A percentile compares a stretch with the other conserved stretches of the same genome.
Conservation (phyloP, 257 asterid genomes). For the Jasminum sambac region DNA sequence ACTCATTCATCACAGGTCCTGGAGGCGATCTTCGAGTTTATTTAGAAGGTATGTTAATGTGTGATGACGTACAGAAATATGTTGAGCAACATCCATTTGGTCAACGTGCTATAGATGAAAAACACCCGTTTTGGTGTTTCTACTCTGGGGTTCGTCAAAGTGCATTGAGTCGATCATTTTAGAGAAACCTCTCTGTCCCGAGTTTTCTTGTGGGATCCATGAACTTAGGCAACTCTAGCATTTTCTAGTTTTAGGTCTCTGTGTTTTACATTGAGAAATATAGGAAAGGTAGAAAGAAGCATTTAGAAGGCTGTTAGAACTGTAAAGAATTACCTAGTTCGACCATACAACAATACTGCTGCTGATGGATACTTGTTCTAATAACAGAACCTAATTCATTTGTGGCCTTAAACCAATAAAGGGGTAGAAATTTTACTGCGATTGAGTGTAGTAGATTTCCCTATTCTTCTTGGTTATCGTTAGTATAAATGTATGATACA, state of each 20-base stretch:
- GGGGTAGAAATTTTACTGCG: too few species aligned
- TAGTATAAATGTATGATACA: too few species aligned
- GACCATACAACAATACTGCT: not conserved
- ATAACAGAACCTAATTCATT: too few species aligned
- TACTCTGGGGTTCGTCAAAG: slow-evolving; percentile 57
- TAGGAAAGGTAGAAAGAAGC: not conserved
- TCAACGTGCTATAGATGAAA: slow-evolving; percentile 61
- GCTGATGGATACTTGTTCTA: too few species aligned
- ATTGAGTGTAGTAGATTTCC: too few species aligned
- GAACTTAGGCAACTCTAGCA: not conserved
- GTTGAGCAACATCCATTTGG: slow-evolving; percentile 77
- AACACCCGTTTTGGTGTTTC: slow-evolving; percentile 52
- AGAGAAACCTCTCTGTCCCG: not conserved
- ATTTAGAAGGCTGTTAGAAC: not conserved
- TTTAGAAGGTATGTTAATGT: slow-evolving; percentile 55
- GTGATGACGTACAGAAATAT: slow-evolving; percentile 51
- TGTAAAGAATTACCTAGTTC: not conserved
- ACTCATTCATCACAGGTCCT: slow-evolving; percentile 40
- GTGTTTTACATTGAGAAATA: not conserved
- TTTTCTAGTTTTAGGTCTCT: not conserved
- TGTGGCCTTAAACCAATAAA: too few species aligned
- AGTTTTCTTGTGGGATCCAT: not conserved
- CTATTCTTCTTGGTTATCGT: too few species aligned
- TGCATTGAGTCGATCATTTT: slow-evolving; percentile 4
- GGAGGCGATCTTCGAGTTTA: slow-evolving; percentile 79